These are phyloP conservation scores for Thermomucor indicae-seudaticae DNA, from an alignment of 371 early-diverging fungal genomes.

Conservation along the genomic window DNA sequence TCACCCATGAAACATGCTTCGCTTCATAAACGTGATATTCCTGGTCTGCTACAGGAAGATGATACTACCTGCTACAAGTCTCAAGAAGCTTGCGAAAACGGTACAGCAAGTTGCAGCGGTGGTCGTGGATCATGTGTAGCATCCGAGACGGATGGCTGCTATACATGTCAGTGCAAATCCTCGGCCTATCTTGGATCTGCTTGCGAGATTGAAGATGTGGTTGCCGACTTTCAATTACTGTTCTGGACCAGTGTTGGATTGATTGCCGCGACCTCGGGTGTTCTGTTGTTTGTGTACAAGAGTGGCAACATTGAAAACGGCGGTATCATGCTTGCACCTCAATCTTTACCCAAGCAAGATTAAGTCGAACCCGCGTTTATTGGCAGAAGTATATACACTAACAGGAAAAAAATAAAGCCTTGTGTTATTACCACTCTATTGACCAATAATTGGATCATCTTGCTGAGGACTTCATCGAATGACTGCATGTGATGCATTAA, in stretches of 20 bases:
- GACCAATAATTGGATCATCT: too few species aligned
- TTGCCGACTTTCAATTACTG: constrained; percentile 40
- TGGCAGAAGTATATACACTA: too few species aligned
- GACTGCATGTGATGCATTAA: too few species aligned
- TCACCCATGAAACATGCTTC: constrained; percentile 1
- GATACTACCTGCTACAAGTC: constrained; percentile 19
- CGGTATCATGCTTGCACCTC: constrained; percentile 32
- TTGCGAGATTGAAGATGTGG: constrained; percentile 32
- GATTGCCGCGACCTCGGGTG: constrained; percentile 32
- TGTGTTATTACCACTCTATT: too few species aligned
- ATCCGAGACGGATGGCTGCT: constrained; percentile 21
- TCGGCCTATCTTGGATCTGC: constrained; percentile 23
- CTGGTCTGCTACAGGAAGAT: not conserved
- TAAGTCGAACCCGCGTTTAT: constrained; percentile 18
- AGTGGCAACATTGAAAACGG: constrained; percentile 29
- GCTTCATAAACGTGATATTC: constrained; percentile 18
- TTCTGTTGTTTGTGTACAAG: constrained; percentile 35
- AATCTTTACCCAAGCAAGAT: constrained; percentile 42
- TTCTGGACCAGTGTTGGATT: constrained; percentile 44
- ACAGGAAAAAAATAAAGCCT: too few species aligned
- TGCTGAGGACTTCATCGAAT: too few species aligned
- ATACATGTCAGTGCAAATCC: constrained; percentile 31
- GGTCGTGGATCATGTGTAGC: constrained; percentile 30
- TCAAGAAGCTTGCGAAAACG: constrained; percentile 20
- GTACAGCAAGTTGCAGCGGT: constrained; percentile 28